Evolutionary conservation across 345 rosid genomes (phyloP), one percentile per base, ranked within the genome.

Genomic region (Rhizophora mangle): DNA sequence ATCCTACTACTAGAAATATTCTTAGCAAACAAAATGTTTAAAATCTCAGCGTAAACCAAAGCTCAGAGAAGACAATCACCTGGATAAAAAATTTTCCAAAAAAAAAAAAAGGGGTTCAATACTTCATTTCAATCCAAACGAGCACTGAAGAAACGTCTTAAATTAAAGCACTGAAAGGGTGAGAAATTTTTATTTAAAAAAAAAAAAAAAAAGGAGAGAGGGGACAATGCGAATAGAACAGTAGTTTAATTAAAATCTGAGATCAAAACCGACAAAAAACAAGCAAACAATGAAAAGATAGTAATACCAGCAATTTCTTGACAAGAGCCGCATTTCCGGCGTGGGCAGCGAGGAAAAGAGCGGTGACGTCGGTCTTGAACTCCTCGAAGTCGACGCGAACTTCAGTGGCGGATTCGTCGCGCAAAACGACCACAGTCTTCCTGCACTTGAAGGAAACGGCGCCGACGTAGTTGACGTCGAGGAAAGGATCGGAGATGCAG

Each of bases 281-380:
- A 15, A 18, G 24, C 27, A 8, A 24, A 5, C 20, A 39, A 43
- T 1, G 2, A 16, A 59, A 51, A 56, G n/a, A 47, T 32, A 8
- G 31, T 68, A 39, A 75, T 88, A 95, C 99, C 92, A 95, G 88
- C 60, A 95, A 65, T 64, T 79, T 76, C 90, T 84, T 95, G 55
- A 92, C 91, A 76, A 95, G 91, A 65, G 84, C 74, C 20, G 79
- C 86, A 79, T 86, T 87, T 79, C 99, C 98, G 39, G 79, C 79
- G 56, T 85, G 96, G 62, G 82, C 94, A 62, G 98, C 97, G 76
- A 92, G 86, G 79, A 92, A 90, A 70, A 95, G 76, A 59, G 99
- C 87, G n/a, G 96, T 84, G 53, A 95, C 99, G 67, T 95, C 98
- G 21, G 98, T 90, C 82, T 79, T 90, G 68, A 95, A 86, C 84